phyloP scores from a whole-genome alignment of 1,284 basidiomycete genomes.

The Fereydounia khargensis region DNA sequence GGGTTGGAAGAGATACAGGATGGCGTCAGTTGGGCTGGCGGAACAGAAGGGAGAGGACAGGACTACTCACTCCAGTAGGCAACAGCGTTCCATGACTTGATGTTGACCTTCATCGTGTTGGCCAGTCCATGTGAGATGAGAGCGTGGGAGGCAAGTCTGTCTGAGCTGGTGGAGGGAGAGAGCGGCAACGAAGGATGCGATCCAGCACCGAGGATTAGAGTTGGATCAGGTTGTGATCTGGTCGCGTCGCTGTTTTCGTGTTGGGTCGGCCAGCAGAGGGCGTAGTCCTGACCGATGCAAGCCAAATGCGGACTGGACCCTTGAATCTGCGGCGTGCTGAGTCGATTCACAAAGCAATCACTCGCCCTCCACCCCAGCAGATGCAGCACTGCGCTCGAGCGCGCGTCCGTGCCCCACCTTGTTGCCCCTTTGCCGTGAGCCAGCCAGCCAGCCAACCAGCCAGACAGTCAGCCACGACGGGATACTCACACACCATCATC shows the following conservation, averaged over 20 bases:
- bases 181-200: too few relatives aligned
- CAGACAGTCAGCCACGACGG: too few relatives aligned
- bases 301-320: slow-evolving; percentile 7
- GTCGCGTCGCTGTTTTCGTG: too few relatives aligned
- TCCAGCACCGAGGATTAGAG: too few relatives aligned
- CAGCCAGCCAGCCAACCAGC: too few relatives aligned
- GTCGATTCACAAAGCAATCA: slow-evolving; percentile 1
- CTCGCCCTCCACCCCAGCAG: slow-evolving; percentile 4
- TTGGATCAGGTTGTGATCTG: too few relatives aligned
- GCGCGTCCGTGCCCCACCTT: too few relatives aligned
- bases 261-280: not conserved
- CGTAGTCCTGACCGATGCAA: not conserved
- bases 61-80: slow-evolving; percentile 52
- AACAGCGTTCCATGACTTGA: slow-evolving; percentile 50
- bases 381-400: too few relatives aligned
- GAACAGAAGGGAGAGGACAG: not conserved
- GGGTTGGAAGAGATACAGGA: not conserved
- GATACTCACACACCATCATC: too few relatives aligned
- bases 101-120: slow-evolving; percentile 50
- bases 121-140: not conserved
- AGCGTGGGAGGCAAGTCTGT: too few relatives aligned
- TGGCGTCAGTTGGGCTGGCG: not conserved
- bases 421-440: too few relatives aligned
- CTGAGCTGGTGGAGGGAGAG: too few relatives aligned
- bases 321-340: slow-evolving; percentile 5